Base-by-base conservation (phyloP, 202 grass and related monocot genomes). In the Schoenoplectus tabernaemontani region DNA sequence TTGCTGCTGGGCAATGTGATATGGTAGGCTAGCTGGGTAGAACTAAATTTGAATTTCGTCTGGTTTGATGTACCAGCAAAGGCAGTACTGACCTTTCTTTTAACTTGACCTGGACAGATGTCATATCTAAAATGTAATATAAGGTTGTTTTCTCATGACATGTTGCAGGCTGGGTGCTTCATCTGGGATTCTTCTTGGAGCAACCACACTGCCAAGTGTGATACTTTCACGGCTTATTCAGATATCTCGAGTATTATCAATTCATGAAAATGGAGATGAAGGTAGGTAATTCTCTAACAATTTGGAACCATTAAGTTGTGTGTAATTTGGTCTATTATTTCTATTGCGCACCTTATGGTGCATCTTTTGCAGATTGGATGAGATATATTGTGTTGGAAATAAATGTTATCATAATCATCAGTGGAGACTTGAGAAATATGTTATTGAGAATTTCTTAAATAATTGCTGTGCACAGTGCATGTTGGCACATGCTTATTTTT, bases 181-280 rank as follows among this genome's bases (percentile, higher is more conserved):
- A 16, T 99, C 96, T 64, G 96, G 91, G 53, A 95, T 95, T 87
- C 88, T 99, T 85, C 96, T 99, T 83, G 96, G 90, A 5, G 83
- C 92, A 41, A 86, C 76, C 62, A 99, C 96, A 85, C 65, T 99
- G 28, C 96, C 96, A 15, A 68, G 86, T 12, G 92, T 95, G 74
- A 95, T 99, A 90, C 92, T 99, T 83, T 92, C 96, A 57, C 88
- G 82, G 64, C 71, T 96, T 59, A 95, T 95, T 78, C 96, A 99
- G 71, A 78, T 88, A 7, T 91, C 85, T 7, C 90, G 96, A 77
- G 65, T 89, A 68, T 73, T 67, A 51, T 63, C 62, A 19, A 20
- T 28, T 78, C 81, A 99, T 77, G 64, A 89, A 89, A 88, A 78
- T 72, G 85, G 62, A 28, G 43, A 33, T 69, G 70, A 95, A 85